These are phyloP conservation scores for Cladosporium sphaerospermum DNA, from an alignment of 2,329 filamentous ascomycete genomes.

Conservation along the genomic window DNA sequence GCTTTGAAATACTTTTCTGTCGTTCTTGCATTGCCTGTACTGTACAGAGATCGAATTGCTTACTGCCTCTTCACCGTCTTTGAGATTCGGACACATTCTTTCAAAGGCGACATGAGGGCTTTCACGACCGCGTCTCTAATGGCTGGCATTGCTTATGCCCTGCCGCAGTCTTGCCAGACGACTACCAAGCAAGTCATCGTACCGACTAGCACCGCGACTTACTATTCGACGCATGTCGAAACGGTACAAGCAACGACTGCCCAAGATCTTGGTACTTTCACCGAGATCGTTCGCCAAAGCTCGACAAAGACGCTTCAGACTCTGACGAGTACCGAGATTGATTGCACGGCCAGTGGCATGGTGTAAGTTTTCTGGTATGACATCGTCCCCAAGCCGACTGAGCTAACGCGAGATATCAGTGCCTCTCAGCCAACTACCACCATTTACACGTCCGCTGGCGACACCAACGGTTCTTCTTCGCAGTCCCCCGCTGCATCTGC, in stretches of 20 bases:
- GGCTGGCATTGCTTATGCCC: conserved; percentile 17
- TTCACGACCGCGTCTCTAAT: conserved; percentile 19
- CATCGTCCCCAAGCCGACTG: not conserved
- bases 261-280: conserved; percentile 23
- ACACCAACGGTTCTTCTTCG: conserved; percentile 5
- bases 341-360: conserved; percentile 19
- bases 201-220: conserved; percentile 27
- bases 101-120: conserved; percentile 16
- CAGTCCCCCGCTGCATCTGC: not conserved
- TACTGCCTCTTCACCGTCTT: no score
- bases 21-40: no score
- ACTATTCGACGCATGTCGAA: conserved; percentile 21
- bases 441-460: conserved; percentile 16
- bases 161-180: conserved; percentile 26
- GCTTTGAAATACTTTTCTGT: no score
- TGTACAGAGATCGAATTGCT: no score
- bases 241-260: conserved; percentile 22
- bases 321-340: conserved; percentile 20
- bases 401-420: conserved; percentile 13
- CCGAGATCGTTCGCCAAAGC: conserved; percentile 20
- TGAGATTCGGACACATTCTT: no score
- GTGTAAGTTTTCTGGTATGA: conserved; percentile 17
- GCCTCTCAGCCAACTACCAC: conserved; percentile 16
- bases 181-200: conserved; percentile 23
- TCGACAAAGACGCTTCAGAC: conserved; percentile 25